Evolutionary conservation across 1,284 basidiomycete species (phyloP).

Genomic region (Grifola frondosa): DNA sequence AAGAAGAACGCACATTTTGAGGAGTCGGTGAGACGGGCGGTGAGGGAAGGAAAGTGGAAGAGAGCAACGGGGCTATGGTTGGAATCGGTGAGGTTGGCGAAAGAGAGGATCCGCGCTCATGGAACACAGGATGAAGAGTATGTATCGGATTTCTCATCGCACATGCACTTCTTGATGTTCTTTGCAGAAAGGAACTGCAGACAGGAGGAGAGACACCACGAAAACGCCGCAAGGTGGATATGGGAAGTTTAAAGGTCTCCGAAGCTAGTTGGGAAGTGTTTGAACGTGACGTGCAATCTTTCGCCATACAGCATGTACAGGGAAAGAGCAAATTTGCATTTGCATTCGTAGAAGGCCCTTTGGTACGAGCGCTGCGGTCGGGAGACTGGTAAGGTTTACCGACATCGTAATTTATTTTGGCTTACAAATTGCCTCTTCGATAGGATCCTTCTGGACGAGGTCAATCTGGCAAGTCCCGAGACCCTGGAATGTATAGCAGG

Average conservation of each 20-base stretch:
- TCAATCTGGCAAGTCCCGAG: conserved; percentile 94
- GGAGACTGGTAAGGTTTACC: conserved; percentile 80
- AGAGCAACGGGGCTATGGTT: conserved; percentile 83
- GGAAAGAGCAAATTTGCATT: conserved; percentile 90
- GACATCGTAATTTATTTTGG: conserved; percentile 1
- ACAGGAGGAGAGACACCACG: conserved; percentile 48
- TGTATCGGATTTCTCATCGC: conserved; percentile 28
- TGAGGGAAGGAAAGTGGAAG: conserved; percentile 85
- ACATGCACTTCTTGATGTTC: conserved; percentile 9
- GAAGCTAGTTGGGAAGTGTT: conserved; percentile 74
- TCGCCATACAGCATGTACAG: conserved; percentile 84
- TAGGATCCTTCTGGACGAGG: conserved; percentile 94
- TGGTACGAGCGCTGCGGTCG: conserved; percentile 87
- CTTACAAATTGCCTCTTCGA: not conserved
- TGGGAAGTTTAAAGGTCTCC: conserved; percentile 42
- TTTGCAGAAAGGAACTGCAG: conserved; percentile 22
- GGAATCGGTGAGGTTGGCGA: conserved; percentile 73
- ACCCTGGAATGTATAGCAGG: conserved; percentile 92
- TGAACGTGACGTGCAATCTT: conserved; percentile 70
- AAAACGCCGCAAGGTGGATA: conserved; percentile 75
- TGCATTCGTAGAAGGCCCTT: conserved; percentile 93
- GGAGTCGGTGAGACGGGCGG: conserved; percentile 81
- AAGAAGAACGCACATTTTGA: conserved; percentile 91
- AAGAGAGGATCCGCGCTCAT: conserved; percentile 55
- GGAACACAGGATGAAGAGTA: conserved; percentile 43